These are phyloP conservation scores for Catenaria anguillulae DNA, from an alignment of 371 early-diverging fungal species.

Conservation along the genomic window DNA sequence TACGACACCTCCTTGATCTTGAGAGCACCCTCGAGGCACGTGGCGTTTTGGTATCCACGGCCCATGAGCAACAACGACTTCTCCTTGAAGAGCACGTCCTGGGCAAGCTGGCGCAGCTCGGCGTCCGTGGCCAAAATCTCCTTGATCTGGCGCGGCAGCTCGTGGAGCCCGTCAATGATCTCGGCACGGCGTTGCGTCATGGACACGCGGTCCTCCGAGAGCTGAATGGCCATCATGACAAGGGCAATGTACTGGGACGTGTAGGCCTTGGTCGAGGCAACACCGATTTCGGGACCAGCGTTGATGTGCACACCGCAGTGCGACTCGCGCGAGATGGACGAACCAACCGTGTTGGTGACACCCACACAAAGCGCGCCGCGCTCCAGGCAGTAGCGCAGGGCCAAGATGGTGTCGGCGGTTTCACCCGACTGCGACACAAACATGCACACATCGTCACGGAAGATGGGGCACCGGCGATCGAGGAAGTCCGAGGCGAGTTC, in stretches of 20 bases:
- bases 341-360: constrained; percentile 97
- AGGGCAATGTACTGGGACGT: constrained; percentile 97
- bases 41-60: constrained; percentile 97
- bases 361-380: constrained; percentile 97
- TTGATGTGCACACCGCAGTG: constrained; percentile 99
- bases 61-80: constrained; percentile 91
- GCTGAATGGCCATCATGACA: constrained; percentile 93
- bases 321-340: constrained; percentile 93
- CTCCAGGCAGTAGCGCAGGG: constrained; percentile 93
- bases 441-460: constrained; percentile 97
- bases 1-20: constrained; percentile 99
- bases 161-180: constrained; percentile 89
- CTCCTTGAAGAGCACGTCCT: constrained; percentile 62
- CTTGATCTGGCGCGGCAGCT: constrained; percentile 82
- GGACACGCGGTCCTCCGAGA: constrained; percentile 82
- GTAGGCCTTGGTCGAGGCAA: constrained; percentile 99
- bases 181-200: constrained; percentile 74
- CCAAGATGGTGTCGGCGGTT: constrained; percentile 97
- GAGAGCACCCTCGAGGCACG: constrained; percentile 96
- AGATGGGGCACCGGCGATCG: constrained; percentile 89
- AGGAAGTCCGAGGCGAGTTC: constrained; percentile 96
- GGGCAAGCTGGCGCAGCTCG: constrained; percentile 67
- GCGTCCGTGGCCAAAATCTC: constrained; percentile 74
- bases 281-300: constrained; percentile 99
- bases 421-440: constrained; percentile 99